Percentiles rank a stretch among this genome's conserved stretches.
These are phyloP conservation scores for Diaporthe eres DNA, from an alignment of 2,329 filamentous ascomycete genomes.

Conservation along the genomic window DNA sequence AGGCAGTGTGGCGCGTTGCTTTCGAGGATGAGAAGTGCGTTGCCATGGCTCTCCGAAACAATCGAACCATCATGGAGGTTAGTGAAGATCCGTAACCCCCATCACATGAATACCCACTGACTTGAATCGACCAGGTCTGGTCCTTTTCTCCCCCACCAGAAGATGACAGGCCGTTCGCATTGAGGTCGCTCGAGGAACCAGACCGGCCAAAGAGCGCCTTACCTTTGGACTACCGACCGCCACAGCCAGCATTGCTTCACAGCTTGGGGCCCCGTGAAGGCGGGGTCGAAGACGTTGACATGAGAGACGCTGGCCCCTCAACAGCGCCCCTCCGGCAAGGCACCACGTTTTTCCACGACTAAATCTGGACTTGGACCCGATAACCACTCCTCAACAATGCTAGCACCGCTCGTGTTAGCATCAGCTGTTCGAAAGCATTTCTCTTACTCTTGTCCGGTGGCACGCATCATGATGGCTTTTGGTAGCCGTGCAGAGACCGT, in stretches of 20 bases:
- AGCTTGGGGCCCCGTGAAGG: conserved; percentile 53
- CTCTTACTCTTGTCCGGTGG: conserved; percentile 7
- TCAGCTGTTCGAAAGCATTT: neutral
- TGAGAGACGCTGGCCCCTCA: conserved; percentile 69
- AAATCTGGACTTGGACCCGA: conserved; percentile 44
- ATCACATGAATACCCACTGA: conserved; percentile 47
- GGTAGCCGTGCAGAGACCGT: conserved; percentile 12
- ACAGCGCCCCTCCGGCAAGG: conserved; percentile 65
- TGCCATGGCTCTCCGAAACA: conserved; percentile 88
- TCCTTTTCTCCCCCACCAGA: conserved; percentile 92
- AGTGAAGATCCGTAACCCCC: conserved; percentile 50
- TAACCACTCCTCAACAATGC: neutral
- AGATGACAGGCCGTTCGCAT: conserved; percentile 65
- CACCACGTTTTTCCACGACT: conserved; percentile 66
- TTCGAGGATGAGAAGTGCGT: conserved; percentile 99
- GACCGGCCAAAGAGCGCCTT: conserved; percentile 67
- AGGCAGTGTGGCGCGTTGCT: conserved; percentile 97
- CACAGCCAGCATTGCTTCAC: conserved; percentile 49
- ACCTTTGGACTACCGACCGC: conserved; percentile 59
- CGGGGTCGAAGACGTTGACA: conserved; percentile 64
- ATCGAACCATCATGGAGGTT: conserved; percentile 97
- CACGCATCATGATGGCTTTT: conserved; percentile 5
- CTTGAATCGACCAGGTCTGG: conserved; percentile 77
- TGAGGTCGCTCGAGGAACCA: conserved; percentile 60
- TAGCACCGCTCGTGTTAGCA: conserved; percentile 3